Base-by-base conservation (phyloP, 257 asterid genomes). In the Schizonepeta tenuifolia region DNA sequence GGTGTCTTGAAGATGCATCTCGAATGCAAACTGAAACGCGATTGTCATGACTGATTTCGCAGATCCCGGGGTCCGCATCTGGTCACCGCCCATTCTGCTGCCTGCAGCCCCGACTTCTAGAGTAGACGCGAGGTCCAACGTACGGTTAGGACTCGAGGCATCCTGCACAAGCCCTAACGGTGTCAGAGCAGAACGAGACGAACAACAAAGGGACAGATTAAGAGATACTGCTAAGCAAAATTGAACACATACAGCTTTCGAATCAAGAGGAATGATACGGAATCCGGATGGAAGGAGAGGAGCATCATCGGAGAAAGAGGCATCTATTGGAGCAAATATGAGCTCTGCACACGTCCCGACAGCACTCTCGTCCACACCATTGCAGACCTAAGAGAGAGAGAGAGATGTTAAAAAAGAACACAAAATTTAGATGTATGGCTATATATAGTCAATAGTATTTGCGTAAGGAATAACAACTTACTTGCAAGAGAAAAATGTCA, bases 261-360 rank as follows among this genome's bases (percentile, higher is more conserved):
- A 77, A 65, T 95, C 97, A 4, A 95, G 86, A 11, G 99, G 97
- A 69, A 92, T 88, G 78, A 95, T 92, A 67, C 98, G 97, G 57
- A 95, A 95, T 73, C 99, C 98, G 20, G 98, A 95, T 0, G 99
- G 98, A 69, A 95, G 96, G 75, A 95, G 99, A 38, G 98, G 96
- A 9, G 97, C 95, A 75, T 95, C 97, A 57, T 95, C 99, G 5
- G 97, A 89, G 84, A 95, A 92, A 38, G 99, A 88, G 74, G 96
- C 97, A 44, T 95, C 98, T 22, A 95, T 95, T 5, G 99, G 99
- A 14, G 99, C 98, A 77, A 90, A 95, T 71, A 95, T 73, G 60
- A 95, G 96, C 78, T 95, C 99, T 5, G 97, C 87, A 51, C 96
- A 87, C 20, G 87, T 82, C 2, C 98, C 98, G 5, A 90, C 72